phyloP scores from a whole-genome alignment of 768 basidiomycete genomes.

The Dacryopinax spathularia region DNA sequence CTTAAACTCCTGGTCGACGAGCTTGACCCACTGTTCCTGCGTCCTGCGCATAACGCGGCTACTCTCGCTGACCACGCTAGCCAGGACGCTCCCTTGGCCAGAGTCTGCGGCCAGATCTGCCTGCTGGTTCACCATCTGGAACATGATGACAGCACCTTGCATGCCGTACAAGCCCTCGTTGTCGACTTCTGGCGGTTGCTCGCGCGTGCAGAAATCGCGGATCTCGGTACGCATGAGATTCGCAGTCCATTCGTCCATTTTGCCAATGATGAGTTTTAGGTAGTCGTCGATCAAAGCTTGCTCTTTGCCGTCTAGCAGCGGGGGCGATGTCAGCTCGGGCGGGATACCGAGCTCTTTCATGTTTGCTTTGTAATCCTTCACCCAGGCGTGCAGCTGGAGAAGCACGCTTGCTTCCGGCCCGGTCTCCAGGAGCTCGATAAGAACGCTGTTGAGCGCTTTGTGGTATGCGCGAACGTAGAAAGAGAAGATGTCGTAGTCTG shows the following conservation, averaged over 20 bases:
- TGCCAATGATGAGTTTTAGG: slow-evolving; percentile 78
- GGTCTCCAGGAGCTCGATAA: slow-evolving; percentile 53
- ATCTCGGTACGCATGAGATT: slow-evolving; percentile 90
- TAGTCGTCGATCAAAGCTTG: slow-evolving; percentile 91
- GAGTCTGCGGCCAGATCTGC: slow-evolving; percentile 90
- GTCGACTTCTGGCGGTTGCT: slow-evolving; percentile 77
- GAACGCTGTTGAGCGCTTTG: slow-evolving; percentile 57
- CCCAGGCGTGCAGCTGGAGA: slow-evolving; percentile 77
- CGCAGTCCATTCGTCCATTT: slow-evolving; percentile 91
- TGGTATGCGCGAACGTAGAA: slow-evolving; percentile 82
- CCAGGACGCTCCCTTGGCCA: slow-evolving; percentile 83
- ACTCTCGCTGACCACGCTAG: slow-evolving; percentile 75
- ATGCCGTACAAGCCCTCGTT: slow-evolving; percentile 80
- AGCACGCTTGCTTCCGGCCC: slow-evolving; percentile 82
- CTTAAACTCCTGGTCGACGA: slow-evolving; percentile 73
- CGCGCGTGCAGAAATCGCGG: slow-evolving; percentile 65
- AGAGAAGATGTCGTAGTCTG: slow-evolving; percentile 78
- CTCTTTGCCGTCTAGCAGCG: slow-evolving; percentile 89
- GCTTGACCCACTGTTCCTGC: slow-evolving; percentile 76
- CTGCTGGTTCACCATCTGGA: slow-evolving; percentile 97
- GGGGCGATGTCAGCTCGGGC: slow-evolving; percentile 67
- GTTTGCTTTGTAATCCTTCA: slow-evolving; percentile 86
- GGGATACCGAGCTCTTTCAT: slow-evolving; percentile 90
- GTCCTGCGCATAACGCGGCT: slow-evolving; percentile 79
- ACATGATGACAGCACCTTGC: slow-evolving; percentile 86